Evolutionary conservation across 495 filamentous ascomycete genomes (phyloP), one percentile per base, ranked within the genome.

Genomic region (Daldinia childiae): DNA sequence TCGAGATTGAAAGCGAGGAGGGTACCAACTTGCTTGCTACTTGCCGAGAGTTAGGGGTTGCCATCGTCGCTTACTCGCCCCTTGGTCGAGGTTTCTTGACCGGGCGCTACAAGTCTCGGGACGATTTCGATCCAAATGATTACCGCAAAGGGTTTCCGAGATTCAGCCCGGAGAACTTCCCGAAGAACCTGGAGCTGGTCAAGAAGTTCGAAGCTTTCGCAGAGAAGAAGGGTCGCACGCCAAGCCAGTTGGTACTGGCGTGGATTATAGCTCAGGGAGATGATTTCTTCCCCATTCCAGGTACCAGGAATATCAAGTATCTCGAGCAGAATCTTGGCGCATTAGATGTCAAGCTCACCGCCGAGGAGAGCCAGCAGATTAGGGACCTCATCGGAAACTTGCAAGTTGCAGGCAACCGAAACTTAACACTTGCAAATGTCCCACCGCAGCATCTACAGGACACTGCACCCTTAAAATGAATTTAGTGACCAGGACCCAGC

Each of bases 191-290:
- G 7, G 73, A 79, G 66, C 63, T 89, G 6, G 87, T 87, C 6
- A 81, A 85, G 17, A 73, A 81, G 59, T 76, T 89, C 55, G 66
- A 62, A 14, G 74, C 69, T 24, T 66, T 88, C 24, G 87, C 87
- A 0, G 75, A 77, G n/a, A 73, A 74, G 59, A 87, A 88, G 73
- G 79, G 80, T 0, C 75, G 64, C 59, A 86, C 85, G 1, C 43
- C 80, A 1, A 81, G 77, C 12, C 87, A 89, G 72, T 65, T 89
- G 58, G 80, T 82, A 0, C 73, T 90, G 27, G 87, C 87, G 0
- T 90, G 88, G 88, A 66, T 87, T 43, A 58, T 88, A 68, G 81
- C 82, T 7, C 87, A 90, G 75, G 87, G 87, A 5, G 80, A 83
- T 2, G 84, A 88, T 55, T 80, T 89, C 69, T 76, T 87, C 56